Percentiles rank a stretch among this genome's conserved stretches.
phyloP scores from a whole-genome alignment of 2,329 filamentous ascomycete species.

The Emericellopsis cladophorae region DNA sequence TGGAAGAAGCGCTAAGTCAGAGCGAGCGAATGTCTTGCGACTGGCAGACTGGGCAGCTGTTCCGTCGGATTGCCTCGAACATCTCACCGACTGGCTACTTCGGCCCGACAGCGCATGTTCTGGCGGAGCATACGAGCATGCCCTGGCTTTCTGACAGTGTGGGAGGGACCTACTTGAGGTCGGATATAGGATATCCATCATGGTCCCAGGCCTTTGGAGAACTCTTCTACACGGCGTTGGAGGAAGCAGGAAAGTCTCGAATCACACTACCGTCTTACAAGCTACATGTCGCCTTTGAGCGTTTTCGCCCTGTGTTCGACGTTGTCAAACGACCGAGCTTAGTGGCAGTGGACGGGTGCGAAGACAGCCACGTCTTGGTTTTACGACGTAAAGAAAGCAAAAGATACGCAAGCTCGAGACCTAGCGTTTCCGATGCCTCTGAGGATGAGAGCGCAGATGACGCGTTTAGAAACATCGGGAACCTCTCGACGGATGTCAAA shows the following conservation, averaged over 20 bases:
- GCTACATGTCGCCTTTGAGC: slow-evolving; percentile 17
- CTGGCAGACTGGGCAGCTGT: slow-evolving; percentile 32
- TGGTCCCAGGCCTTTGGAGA: slow-evolving; percentile 42
- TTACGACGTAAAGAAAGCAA: not conserved
- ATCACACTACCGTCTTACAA: too few species aligned
- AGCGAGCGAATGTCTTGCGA: slow-evolving; percentile 25
- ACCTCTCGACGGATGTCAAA: slow-evolving; percentile 9
- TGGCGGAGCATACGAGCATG: too few species aligned
- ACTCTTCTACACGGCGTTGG: too few species aligned
- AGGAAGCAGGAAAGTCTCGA: too few species aligned
- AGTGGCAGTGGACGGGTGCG: slow-evolving; percentile 39
- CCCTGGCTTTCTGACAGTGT: too few species aligned
- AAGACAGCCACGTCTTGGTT: slow-evolving; percentile 36
- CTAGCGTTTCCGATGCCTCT: too few species aligned
- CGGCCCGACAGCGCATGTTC: slow-evolving; percentile 14
- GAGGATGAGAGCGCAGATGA: not conserved
- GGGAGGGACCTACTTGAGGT: too few species aligned
- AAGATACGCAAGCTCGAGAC: too few species aligned
- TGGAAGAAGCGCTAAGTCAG: slow-evolving; percentile 17
- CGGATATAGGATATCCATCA: not conserved
- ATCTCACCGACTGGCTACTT: slow-evolving; percentile 34
- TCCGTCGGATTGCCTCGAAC: slow-evolving; percentile 28
- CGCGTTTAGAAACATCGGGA: not conserved
- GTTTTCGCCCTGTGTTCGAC: slow-evolving; percentile 36
- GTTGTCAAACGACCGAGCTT: slow-evolving; percentile 36